Evolutionary conservation across 306 rosid genomes (phyloP).

Genomic region (Vigna hirtella): DNA sequence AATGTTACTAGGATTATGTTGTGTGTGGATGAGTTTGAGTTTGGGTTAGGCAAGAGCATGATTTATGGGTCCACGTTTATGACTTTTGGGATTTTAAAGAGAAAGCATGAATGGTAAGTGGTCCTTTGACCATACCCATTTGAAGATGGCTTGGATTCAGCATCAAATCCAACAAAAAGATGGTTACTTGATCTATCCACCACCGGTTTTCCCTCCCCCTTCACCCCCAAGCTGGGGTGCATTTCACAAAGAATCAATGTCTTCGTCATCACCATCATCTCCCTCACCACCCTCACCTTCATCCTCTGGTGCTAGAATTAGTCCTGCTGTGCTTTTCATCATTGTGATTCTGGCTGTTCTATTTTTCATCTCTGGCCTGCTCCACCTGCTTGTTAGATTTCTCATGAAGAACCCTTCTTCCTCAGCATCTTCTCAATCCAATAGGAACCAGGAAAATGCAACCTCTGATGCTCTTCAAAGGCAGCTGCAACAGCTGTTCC

Average conservation of each 20-base stretch:
- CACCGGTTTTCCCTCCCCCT: conserved; percentile 54
- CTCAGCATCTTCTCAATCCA: conserved; percentile 63
- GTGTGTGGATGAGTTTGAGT: conserved; percentile 37
- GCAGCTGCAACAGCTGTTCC: conserved; percentile 87
- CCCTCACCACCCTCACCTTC: conserved; percentile 14
- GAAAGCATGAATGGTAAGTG: conserved; percentile 45
- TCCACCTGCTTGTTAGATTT: conserved; percentile 84
- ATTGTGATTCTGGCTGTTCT: conserved; percentile 83
- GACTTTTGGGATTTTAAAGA: conserved; percentile 56
- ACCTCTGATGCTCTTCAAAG: conserved; percentile 80
- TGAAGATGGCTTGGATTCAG: conserved; percentile 71
- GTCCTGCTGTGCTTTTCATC: conserved; percentile 85
- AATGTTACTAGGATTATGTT: conserved; percentile 41
- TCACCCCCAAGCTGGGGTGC: conserved; percentile 52
- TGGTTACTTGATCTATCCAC: conserved; percentile 66
- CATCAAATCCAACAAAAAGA: conserved; percentile 62
- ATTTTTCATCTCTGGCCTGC: conserved; percentile 87
- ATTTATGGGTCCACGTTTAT: conserved; percentile 31
- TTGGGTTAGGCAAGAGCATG: conserved; percentile 33
- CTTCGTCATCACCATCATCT: conserved; percentile 47
- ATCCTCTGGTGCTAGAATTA: conserved; percentile 67
- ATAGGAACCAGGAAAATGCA: conserved; percentile 70
- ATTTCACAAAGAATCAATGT: conserved; percentile 54
- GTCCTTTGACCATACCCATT: conserved; percentile 60
- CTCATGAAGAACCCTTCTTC: conserved; percentile 77